A percentile compares a stretch with the other conserved stretches of the same genome.
phyloP scores from a whole-genome alignment of 2,329 filamentous ascomycete genomes.

The Colletotrichum musae region DNA sequence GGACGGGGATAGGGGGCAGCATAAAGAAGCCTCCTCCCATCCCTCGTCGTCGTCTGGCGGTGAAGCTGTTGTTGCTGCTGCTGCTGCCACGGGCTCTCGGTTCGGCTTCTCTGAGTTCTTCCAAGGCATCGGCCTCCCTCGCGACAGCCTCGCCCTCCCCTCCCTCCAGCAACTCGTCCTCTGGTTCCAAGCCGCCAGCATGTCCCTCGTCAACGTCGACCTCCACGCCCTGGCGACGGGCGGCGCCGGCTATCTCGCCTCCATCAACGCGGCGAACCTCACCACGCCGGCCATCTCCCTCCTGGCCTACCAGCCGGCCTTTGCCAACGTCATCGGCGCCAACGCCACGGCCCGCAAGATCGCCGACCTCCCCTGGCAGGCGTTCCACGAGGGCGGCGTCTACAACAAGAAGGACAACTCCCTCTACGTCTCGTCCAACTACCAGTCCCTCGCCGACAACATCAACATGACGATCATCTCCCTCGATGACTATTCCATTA shows the following conservation, averaged over 20 bases:
- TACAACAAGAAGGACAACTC: constrained; percentile 42
- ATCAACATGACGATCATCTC: constrained; percentile 43
- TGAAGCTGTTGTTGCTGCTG: constrained; percentile 44
- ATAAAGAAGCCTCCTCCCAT: constrained; percentile 29
- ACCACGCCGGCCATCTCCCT: constrained; percentile 33
- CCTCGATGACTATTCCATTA: constrained; percentile 41
- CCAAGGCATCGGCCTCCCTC: constrained; percentile 16
- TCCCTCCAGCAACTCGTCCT: constrained; percentile 22
- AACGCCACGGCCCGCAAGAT: constrained; percentile 37
- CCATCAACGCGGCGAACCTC: constrained; percentile 35
- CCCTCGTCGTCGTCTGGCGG: constrained; percentile 52
- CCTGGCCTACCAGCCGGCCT: constrained; percentile 35
- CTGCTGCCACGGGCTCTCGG: constrained; percentile 33
- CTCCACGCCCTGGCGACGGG: constrained; percentile 36
- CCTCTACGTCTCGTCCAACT: constrained; percentile 41
- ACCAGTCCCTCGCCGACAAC: constrained; percentile 34
- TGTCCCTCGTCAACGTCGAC: constrained; percentile 38
- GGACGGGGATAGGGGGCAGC: constrained; percentile 21
- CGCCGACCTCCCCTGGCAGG: constrained; percentile 38
- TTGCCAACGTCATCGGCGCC: constrained; percentile 34
- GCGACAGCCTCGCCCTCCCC: constrained; percentile 8
- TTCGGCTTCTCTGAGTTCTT: constrained; percentile 37
- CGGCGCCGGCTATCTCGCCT: constrained; percentile 38
- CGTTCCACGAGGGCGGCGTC: constrained; percentile 42
- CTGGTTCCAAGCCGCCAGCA: constrained; percentile 28